Base-by-base conservation (phyloP, 345 rosid species). In the Geranium brycei region DNA sequence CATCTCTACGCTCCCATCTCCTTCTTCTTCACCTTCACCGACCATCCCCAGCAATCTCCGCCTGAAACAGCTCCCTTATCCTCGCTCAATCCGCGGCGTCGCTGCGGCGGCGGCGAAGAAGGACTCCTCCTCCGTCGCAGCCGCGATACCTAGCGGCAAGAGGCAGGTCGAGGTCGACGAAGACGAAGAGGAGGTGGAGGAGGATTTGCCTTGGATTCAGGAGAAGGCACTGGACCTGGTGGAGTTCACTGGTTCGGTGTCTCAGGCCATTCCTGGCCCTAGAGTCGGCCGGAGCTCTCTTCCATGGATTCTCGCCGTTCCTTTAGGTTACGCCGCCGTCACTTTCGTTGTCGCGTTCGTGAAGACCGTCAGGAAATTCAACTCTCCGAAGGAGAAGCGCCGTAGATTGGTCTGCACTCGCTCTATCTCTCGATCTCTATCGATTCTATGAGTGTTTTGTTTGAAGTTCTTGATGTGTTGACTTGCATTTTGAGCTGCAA, bases 251-350 rank as follows among this genome's bases (percentile, higher is more conserved):
- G 95, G 99, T 18, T 81, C 99, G 0, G 91, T 90, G 57, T 79
- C 95, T 64, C 92, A 90, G 69, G 95, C 99, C 51, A 76, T 93
- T 70, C 99, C 97, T 4, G 99, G 99, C 3, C 99, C 99, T 11
- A 77, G 97, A 62, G 92, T 93, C 31, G 96, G 99, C 62, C 78
- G 71, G 51, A 88, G 96, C 79, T 85, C 89, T 64, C 68, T 93
- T 68, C 99, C 99, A 19, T 90, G 96, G 97, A 81, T 93, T 63
- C 92, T 93, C 56, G 96, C 96, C 4, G 75, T 88, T 31, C 99
- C 99, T 28, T 60, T 93, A 28, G 85, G 88, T 63, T 93, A 93
- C 75, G 84, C 77, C 59, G 96, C 84, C 16, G 57, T 79, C 35
- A 85, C 92, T 19, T 85, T 93, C 60, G 85, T 83, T 58, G 75